Conservation (phyloP, 2,329 filamentous ascomycete genomes). For the Exophiala sp. region DNA sequence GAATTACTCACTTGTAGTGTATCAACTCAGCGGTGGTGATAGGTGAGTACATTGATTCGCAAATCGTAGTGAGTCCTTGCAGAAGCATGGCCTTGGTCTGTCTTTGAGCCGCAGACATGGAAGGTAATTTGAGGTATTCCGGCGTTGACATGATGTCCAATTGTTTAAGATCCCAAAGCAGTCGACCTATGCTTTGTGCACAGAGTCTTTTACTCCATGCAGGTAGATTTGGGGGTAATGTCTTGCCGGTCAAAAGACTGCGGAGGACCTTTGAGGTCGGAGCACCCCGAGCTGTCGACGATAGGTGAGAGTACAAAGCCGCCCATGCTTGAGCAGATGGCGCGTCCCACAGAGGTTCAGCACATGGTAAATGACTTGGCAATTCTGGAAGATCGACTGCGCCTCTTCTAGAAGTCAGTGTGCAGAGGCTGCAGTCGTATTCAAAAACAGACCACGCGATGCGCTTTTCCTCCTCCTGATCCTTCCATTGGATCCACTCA, state of each 20-base stretch:
- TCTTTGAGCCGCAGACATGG: constrained; percentile 19
- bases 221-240: constrained; percentile 16
- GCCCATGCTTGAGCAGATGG: constrained; percentile 16
- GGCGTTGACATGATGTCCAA: constrained; percentile 20
- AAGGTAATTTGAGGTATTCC: constrained; percentile 18
- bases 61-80: constrained; percentile 18
- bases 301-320: constrained; percentile 13
- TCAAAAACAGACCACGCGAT: constrained; percentile 23
- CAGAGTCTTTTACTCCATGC: constrained; percentile 23
- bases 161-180: constrained; percentile 25
- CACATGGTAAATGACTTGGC: constrained; percentile 18
- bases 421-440: constrained; percentile 23
- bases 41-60: constrained; percentile 17
- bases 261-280: constrained; percentile 18
- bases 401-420: constrained; percentile 17
- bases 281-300: constrained; percentile 13
- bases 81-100: constrained; percentile 21
- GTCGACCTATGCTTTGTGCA: constrained; percentile 21
- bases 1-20: constrained; percentile 21
- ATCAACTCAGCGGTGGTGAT: constrained; percentile 20
- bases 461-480: constrained; percentile 18
- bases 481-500: constrained; percentile 21
- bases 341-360: constrained; percentile 21
- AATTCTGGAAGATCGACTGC: constrained; percentile 21
- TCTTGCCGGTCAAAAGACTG: constrained; percentile 15